Evolutionary conservation across 208 protist genomes (phyloP), one percentile per base, ranked within the genome.

Genomic region (Acanthamoeba culbertsoni): DNA sequence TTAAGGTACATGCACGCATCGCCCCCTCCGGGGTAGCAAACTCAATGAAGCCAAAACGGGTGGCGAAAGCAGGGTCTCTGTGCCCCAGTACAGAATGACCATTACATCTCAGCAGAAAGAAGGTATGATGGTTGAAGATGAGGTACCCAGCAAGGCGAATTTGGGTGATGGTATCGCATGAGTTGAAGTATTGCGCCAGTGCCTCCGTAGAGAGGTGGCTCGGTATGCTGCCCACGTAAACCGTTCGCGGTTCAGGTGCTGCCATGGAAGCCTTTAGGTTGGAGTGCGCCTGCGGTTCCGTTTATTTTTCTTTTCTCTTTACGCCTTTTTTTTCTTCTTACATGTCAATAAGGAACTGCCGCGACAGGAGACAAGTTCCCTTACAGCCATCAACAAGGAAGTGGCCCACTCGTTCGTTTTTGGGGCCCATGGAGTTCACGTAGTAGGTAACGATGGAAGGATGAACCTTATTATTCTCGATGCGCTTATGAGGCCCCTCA

Each of bases 1-100:
- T 77, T 28, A 92, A 33, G 86, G 5, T 55, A 33, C 55, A 77
- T 4, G 86, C 86, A 5, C 46, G 8, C 40, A 75, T 51, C 14
- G 86, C 86, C 3, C 33, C 51, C 26, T 68, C 86, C 0, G 33
- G 20, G 16, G 57, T 77, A 4, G 57, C 86, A 75, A 92, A 92
- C 62, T 92, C 86, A 14, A 92, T 57, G 62, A 92, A 92, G 2
- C 86, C 55, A 31, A 92, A 92, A 6, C 86, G 86, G 1, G 86
- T 55, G 26, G 53, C 14, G n/a, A 53, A 92, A 5, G 86, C 20
- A 33, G 86, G 86, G 75, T 92, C 86, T n/a, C 86, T 92, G 4
- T n/a, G n/a, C n/a, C n/a, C n/a, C n/a, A n/a, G n/a, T n/a, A n/a
- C 14, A 33, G n/a, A 20, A 77, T n/a, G 18, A 77, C 12, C 63